Conservation (phyloP, 2,329 filamentous ascomycete species). For the Diplodia sapinea region DNA sequence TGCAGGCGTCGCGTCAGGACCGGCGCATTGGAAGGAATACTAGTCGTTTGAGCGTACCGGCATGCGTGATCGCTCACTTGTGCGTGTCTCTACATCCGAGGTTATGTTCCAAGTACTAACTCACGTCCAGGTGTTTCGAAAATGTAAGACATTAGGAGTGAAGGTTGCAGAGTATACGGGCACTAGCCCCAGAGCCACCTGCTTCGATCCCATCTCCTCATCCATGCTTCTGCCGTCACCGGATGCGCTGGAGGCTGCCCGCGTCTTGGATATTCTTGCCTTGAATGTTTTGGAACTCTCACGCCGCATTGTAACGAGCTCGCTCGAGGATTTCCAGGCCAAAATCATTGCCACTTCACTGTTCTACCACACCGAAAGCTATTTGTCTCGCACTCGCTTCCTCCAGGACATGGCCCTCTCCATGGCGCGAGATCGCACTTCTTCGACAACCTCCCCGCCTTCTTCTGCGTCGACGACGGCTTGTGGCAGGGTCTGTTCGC, state of each 20-base stretch:
- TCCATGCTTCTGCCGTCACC: neutral
- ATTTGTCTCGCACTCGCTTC: slow-evolving; percentile 31
- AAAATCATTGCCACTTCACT: slow-evolving; percentile 45
- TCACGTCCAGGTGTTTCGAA: neutral
- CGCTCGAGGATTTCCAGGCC: slow-evolving; percentile 47
- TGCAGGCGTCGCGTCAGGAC: too few species aligned
- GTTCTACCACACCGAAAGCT: slow-evolving; percentile 47
- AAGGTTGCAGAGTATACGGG: neutral
- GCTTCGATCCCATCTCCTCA: neutral
- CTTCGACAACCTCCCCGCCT: slow-evolving; percentile 42
- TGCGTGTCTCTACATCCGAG: neutral
- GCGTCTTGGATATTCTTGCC: neutral
- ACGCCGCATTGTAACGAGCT: slow-evolving; percentile 29
- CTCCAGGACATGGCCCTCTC: neutral
- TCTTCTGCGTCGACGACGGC: slow-evolving; percentile 40
- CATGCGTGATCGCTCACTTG: neutral
- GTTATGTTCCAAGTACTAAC: too few species aligned
- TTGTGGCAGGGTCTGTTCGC: neutral
- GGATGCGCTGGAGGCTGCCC: neutral
- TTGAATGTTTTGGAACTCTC: neutral
- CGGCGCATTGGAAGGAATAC: neutral
- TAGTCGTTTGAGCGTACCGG: neutral
- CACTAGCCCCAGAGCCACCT: neutral
- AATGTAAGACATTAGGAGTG: neutral
- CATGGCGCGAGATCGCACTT: slow-evolving; percentile 32